Evolutionary conservation across 169 alveolate species (phyloP), one percentile per base, ranked within the genome.

Genomic region (Plasmodium gaboni): DNA sequence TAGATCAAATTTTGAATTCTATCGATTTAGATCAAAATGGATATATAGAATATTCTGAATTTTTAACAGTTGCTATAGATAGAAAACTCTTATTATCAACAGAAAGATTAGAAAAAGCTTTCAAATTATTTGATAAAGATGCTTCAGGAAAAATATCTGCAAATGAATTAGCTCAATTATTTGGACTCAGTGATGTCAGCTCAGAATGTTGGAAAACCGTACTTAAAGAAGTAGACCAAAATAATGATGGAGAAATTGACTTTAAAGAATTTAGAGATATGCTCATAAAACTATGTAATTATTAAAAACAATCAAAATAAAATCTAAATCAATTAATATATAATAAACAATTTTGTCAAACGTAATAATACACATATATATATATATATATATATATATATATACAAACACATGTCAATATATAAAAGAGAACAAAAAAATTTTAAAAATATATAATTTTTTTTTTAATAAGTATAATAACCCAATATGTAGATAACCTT

Each of bases 101-200:
- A 80, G 98, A 98, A 72, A 94, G 98, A 48, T 92, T 98, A 83
- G 97, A 97, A 87, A 88, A 93, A 48, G 99, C 99, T 19, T 98
- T 98, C 92, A 94, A 93, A 44, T 92, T 97, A 94, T 98, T 98
- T 89, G 99, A 98, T 91, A 90, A 93, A 51, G 99, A 98, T 88
- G 97, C 97, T n/a, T 97, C 98, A 80, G 99, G 99, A 0, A 94
- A 95, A 24, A 97, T 98, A 9, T 96, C 99, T 7, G 94, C 97
- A 10, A 95, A 95, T 46, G 99, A 98, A 83, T 72, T 98, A 38
- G 96, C 97, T 60, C 96, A 94, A 26, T 80, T 97, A 61, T 94
- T 96, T 78, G 97, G 95, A 12, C 96, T 94, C 17, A 87, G 93
- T 17, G 94, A 93, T 46, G 74, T 96, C 9, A 80, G 94, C 28